These are phyloP conservation scores for Aeminium ludgeri DNA, from an alignment of 495 filamentous ascomycete genomes.

Conservation along the genomic window DNA sequence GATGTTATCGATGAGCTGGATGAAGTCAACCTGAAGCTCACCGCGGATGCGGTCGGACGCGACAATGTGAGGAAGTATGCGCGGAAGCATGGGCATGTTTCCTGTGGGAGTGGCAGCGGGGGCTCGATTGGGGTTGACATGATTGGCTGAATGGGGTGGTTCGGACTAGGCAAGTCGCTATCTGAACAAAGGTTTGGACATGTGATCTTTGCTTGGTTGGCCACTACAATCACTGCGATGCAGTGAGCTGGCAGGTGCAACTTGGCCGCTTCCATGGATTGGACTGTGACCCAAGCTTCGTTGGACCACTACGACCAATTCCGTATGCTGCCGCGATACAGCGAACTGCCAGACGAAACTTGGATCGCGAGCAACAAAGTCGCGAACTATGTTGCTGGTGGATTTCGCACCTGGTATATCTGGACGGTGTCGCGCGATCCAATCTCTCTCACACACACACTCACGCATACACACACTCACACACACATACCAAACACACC, in stretches of 20 bases:
- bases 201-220: neutral
- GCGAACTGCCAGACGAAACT: too few relatives aligned
- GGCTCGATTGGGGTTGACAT: slow-evolving; percentile 2
- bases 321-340: too few relatives aligned
- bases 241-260: neutral
- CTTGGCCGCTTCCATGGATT: too few relatives aligned
- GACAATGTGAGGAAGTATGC: slow-evolving; percentile 1
- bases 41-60: slow-evolving; percentile 5
- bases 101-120: neutral
- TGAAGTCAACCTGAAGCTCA: slow-evolving; percentile 10
- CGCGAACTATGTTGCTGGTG: too few relatives aligned
- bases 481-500: too few relatives aligned
- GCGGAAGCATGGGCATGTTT: neutral
- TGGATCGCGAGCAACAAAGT: too few relatives aligned
- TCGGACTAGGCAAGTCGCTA: too few relatives aligned
- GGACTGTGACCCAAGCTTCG: too few relatives aligned
- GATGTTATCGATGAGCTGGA: slow-evolving; percentile 9
- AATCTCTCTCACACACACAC: neutral
- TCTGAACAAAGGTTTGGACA: neutral
- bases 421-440: too few relatives aligned
- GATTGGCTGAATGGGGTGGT: neutral
- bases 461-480: neutral
- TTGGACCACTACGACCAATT: too few relatives aligned
- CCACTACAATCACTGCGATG: too few relatives aligned
- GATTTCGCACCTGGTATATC: too few relatives aligned